Evolutionary conservation across 441 rosid species (phyloP).

Genomic region (Gossypium davidsonii): DNA sequence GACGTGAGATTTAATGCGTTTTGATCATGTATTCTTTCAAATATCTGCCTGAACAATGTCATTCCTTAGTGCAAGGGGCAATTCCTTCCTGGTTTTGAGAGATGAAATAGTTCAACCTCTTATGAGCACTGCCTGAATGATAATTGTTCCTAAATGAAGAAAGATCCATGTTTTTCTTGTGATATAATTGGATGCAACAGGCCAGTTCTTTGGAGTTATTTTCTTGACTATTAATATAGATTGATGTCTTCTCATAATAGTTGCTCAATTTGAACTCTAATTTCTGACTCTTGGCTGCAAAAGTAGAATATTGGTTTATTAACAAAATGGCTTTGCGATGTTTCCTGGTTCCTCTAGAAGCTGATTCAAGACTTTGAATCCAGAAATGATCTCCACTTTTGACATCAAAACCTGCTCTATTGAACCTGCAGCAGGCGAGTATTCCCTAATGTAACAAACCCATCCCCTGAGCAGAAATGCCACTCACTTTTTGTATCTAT

Average conservation of each 20-base stretch:
- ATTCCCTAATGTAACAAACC: neutral
- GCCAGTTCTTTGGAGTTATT: neutral
- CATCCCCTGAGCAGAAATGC: neutral
- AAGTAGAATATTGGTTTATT: neutral
- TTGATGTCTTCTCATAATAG: neutral
- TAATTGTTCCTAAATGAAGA: neutral
- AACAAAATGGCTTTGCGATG: neutral
- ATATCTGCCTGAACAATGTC: neutral
- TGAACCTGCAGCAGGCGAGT: neutral
- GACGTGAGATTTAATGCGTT: neutral
- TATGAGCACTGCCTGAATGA: neutral
- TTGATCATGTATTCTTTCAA: neutral
- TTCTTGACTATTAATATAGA: neutral
- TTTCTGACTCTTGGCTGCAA: neutral
- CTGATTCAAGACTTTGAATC: neutral
- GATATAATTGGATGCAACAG: neutral
- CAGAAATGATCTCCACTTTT: neutral
- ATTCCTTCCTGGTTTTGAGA: neutral
- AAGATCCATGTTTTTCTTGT: neutral
- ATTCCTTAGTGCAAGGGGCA: neutral
- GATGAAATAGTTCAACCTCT: neutral
- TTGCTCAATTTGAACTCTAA: neutral
- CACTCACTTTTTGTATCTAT: neutral
- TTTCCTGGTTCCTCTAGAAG: neutral
- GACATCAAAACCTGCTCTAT: neutral